phyloP scores from a whole-genome alignment of 768 basidiomycete species.

The Leccinum barrowsii region DNA sequence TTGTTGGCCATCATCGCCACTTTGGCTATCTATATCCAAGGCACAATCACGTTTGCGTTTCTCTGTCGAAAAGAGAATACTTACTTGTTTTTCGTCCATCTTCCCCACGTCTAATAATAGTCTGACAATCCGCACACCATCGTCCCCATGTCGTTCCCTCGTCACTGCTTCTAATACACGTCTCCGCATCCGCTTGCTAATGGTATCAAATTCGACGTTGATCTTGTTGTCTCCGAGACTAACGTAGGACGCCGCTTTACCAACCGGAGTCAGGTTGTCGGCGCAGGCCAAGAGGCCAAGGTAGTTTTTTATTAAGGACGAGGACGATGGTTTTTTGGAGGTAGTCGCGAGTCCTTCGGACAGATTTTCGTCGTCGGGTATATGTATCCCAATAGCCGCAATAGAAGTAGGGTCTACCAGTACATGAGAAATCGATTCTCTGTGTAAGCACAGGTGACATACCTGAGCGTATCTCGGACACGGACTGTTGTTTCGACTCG shows the following conservation, averaged over 20 bases:
- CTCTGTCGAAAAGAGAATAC: background rate
- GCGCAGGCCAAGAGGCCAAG: slow-evolving; percentile 58
- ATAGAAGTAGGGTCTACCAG: slow-evolving; percentile 60
- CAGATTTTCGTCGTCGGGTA: slow-evolving; percentile 52
- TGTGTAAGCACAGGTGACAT: slow-evolving; percentile 1
- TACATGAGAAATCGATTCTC: slow-evolving; percentile 23
- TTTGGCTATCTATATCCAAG: slow-evolving; percentile 27
- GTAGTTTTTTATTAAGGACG: too few relatives aligned
- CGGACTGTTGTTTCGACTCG: slow-evolving; percentile 55
- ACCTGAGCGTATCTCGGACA: slow-evolving; percentile 69
- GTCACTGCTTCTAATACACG: slow-evolving; percentile 47
- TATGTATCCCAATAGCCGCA: slow-evolving; percentile 60
- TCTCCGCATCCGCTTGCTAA: slow-evolving; percentile 42
- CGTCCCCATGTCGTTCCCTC: too few relatives aligned
- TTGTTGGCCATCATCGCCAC: slow-evolving; percentile 89
- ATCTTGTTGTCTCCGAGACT: too few relatives aligned
- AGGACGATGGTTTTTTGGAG: too few relatives aligned
- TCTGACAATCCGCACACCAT: slow-evolving; percentile 66
- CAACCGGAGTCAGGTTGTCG: too few relatives aligned
- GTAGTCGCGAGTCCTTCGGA: slow-evolving; percentile 9
- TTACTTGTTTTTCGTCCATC: slow-evolving; percentile 47
- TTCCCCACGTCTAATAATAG: slow-evolving; percentile 80
- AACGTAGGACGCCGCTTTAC: too few relatives aligned
- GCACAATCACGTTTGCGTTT: fast-evolving
- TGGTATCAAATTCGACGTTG: too few relatives aligned